Base-by-base conservation (phyloP, 2,329 filamentous ascomycete species). In the Bipolaris oryzae region DNA sequence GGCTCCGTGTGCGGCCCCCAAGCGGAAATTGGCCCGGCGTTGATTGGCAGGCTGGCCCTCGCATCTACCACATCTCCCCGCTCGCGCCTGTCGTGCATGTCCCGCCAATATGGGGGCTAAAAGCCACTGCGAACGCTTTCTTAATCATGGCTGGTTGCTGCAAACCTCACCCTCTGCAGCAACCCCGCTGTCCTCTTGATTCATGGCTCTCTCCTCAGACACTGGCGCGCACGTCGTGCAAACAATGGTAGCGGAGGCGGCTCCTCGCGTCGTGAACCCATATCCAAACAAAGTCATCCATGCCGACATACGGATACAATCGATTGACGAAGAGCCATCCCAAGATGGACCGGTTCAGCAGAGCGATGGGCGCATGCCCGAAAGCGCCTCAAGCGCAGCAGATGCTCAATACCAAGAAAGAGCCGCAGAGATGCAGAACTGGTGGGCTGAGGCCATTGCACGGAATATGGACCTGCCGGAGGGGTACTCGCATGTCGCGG, bases 401-500 rank as follows among this genome's bases (percentile, higher is more conserved):
- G 15, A 48, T 20, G 37, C 31, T 37, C 28, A 51, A n/a, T 44
- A 44, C 49, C 39, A 23, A 28, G n/a, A 45, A 31, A 15, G 34
- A 15, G 42, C 42, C 6, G 42, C 42, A 47, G 57, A 31, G 65
- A 65, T 7, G 65, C 60, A 20, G 57, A 63, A 63, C 43, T 74
- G 70, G 67, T 76, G 72, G 71, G 65, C 72, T 31, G 67, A 74
- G 37, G 53, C 57, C 15, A 48, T 58, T 10, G 54, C 50, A 6
- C 34, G 56, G 18, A 66, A 75, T 31, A 71, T 75, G 69, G 55
- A 68, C 10, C 61, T 73, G 15, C 64, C 73, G 1, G 66, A 70
- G 13, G 68, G 68, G 2, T 78, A 78, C 44, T 21, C 60, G 5
- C 61, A 75, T 25, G 75, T 76, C 7, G 66, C 73, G 7, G 76